Base-by-base conservation (phyloP, 1,284 basidiomycete genomes). In the Ceratobasidium sp. region DNA sequence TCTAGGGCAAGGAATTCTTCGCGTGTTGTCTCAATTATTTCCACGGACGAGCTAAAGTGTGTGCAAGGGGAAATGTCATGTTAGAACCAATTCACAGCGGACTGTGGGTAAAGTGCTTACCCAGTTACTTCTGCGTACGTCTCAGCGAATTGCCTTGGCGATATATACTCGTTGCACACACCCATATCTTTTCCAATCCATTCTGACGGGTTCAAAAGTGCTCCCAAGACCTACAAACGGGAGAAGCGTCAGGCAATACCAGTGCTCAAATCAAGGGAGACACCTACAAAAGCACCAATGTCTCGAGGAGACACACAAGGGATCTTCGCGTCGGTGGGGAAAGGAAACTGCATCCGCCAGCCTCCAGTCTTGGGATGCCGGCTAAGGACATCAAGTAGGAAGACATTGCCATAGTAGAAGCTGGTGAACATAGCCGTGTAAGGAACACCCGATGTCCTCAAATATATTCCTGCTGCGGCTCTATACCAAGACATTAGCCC, bases 271-370 rank as follows among this genome's bases (percentile, higher is more conserved):
- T 32, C 16, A 28, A n/a, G 16, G 26, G 16, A 8, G 13, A 49
- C 9, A 49, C 69, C 59, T 47, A 71, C 69, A 21, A 49, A 71
- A 32, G 69, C 69, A 18, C 69, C 69, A 41, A 71, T 71, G 30
- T 71, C 69, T 26, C 23, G 30, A 5, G 69, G 69, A 18, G 69
- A 71, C 41, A 52, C 23, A 28, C 69, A 41, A 11, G 69, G 69
- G 18, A 71, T 59, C 11, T 55, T 55, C 2, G 50, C 50, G 47
- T 71, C 69, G n/a, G 57, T 43, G 13, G 69, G 69, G 18, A 71
- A 41, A 4, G 69, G 69, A 38, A 71, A 43, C 23, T 49, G 30
- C 13, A 58, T 50, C 32, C 26, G 26, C 69, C 69, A 71, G 21
- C 69, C 57, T 18, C 69, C 69, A 30, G 43, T 71, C 44, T 23